Base-by-base conservation (phyloP, 2,329 filamentous ascomycete genomes). In the Sporothrix euskadiensis region DNA sequence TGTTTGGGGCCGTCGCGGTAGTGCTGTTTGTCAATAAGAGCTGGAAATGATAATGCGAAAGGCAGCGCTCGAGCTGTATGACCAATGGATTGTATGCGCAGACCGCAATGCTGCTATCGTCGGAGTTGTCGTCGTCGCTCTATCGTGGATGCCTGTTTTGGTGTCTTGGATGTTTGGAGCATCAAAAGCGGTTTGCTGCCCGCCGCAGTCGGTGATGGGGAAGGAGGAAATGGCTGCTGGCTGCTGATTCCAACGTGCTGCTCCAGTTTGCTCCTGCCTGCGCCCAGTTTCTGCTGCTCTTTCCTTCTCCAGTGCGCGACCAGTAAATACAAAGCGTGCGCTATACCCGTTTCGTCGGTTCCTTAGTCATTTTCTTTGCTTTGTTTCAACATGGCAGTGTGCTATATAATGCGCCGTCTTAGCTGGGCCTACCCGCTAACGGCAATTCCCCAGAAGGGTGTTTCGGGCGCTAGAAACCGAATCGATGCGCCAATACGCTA, bases 121-220 rank as follows among this genome's bases (percentile, higher is more conserved):
- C 35, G 39, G 22, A 19, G 61, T 47, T 22, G 61, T 66, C 61
- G 61, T 66, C 61, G 61, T 22, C 32, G 32, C 1, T 19, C n/a
- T 52, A 7, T 52, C n/a, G 52, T 30, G 8, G 19, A 4, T 54
- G 52, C 52, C 22, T 47, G 61, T 47, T 61, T 16, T 61, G 56
- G 19, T 61, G 19, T 41, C 19, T 39, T 14, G 10, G 3, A 12
- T 47, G 41, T 14, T 26, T 26, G 26, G 26, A 26, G 26, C 26
- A 49, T 49, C 44, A 49, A 49, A 47, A 4, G 14, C 14, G 14
- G 44, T 16, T 49, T 41, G 57, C 30, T 61, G 57, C 32, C 57
- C 32, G 57, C 57, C 32, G 57, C 57, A 39, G 57, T 61, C 57
- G 57, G 57, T 7, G 57, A 61, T 59, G 56, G 56, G 44, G 44